Evolutionary conservation across 1,284 basidiomycete species (phyloP), one percentile per base, ranked within the genome.

Genomic region (Psilocybe mexicana): DNA sequence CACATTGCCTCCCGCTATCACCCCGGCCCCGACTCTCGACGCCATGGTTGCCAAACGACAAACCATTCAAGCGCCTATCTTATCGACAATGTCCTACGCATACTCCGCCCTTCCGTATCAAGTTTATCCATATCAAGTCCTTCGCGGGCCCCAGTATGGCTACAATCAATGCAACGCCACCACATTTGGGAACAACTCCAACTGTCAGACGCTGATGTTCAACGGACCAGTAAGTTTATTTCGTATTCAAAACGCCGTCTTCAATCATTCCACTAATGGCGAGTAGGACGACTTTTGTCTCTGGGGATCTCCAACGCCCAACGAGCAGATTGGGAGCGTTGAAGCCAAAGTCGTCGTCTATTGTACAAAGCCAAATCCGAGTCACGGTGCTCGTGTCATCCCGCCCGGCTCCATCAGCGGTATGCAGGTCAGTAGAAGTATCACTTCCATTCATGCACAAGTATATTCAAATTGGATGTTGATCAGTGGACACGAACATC

Each of bases 341-440:
- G 63, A 64, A 40, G 63, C 60, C 3, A 62, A 64, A 54, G 61
- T 64, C 30, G 61, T 64, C 14, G 60, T 60, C 1, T 64, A 59
- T 43, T 64, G 63, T 57, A 61, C 63, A 12, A 64, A 64, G 49
- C 63, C 63, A 1, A 64, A 64, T 45, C 63, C 63, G 1, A 57
- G 55, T 52, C 61, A 64, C 43, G 61, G 63, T 47, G 59, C 59
- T 14, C 63, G 63, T 44, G 48, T 64, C 18, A 64, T 64, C 44
- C 57, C 63, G 26, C 52, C 58, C 3, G 63, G 57, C 40, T 52
- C 63, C 35, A 60, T 64, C 35, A 62, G 61, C 0, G 63, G 63
- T 30, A 50, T 64, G 3, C 62, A 63, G 44, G 62, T 63, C 30
- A 14, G 55, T 54, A 40, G 23, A 5, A 18, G 6, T 26, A 30